Evolutionary conservation across 768 basidiomycete species (phyloP).

Genomic region (Rhizopogon vulgaris): DNA sequence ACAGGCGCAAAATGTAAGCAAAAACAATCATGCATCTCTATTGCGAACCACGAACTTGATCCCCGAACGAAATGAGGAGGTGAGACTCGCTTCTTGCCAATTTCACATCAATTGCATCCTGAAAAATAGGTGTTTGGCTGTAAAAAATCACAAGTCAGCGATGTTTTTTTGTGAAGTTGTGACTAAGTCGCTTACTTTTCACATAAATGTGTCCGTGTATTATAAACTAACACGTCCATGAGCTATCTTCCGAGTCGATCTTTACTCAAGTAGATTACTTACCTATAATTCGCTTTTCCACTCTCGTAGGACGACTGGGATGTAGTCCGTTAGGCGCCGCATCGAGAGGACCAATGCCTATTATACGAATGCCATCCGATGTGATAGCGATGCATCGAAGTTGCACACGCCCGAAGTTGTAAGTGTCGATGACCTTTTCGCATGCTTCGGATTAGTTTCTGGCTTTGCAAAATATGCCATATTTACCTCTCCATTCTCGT

Average conservation of each 20-base stretch:
- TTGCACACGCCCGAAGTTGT: conserved; percentile 38
- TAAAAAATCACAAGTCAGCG: conserved; percentile 5
- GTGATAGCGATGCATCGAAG: conserved; percentile 46
- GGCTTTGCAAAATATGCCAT: neutral
- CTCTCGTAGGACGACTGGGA: conserved; percentile 41
- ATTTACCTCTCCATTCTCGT: conserved; percentile 37
- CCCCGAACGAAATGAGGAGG: conserved; percentile 32
- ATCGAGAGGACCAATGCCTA: conserved; percentile 45
- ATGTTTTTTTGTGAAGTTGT: neutral
- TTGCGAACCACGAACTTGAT: neutral
- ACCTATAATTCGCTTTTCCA: conserved; percentile 52
- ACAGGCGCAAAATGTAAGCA: neutral
- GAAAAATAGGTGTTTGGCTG: conserved; percentile 49
- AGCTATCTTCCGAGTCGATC: conserved; percentile 1
- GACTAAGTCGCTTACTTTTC: conserved; percentile 35
- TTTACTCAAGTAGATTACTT: conserved; percentile 8
- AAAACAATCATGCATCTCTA: neutral
- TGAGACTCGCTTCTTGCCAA: conserved; percentile 37
- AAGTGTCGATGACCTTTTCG: conserved; percentile 32
- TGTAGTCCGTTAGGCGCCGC: conserved; percentile 36
- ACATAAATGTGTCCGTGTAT: conserved; percentile 34
- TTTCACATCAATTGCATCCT: conserved; percentile 47
- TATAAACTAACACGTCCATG: conserved; percentile 33
- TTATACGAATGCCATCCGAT: conserved; percentile 38
- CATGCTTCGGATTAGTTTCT: neutral